A percentile compares a stretch with the other conserved stretches of the same genome.
These are phyloP conservation scores for Paramyrothecium sp. DNA, from an alignment of 2,329 filamentous ascomycete species.

Conservation along the genomic window DNA sequence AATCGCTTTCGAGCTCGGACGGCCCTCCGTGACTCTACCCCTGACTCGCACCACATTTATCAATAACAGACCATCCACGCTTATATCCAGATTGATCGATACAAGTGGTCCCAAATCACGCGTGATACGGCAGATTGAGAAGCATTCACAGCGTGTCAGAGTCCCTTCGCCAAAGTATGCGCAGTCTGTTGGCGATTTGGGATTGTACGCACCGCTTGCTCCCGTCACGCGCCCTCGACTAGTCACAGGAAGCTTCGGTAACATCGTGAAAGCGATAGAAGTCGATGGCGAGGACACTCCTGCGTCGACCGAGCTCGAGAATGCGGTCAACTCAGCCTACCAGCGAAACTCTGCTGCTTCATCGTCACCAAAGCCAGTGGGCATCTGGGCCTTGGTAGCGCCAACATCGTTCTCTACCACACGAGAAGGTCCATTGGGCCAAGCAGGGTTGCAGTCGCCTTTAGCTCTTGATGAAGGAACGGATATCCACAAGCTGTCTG, in stretches of 20 bases:
- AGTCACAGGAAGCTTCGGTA: slow-evolving; percentile 69
- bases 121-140: slow-evolving; percentile 28
- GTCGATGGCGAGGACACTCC: slow-evolving; percentile 47
- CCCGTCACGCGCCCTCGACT: slow-evolving; percentile 62
- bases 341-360: slow-evolving; percentile 27
- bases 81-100: slow-evolving; percentile 39
- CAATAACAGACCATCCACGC: slow-evolving; percentile 61
- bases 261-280: slow-evolving; percentile 69
- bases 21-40: slow-evolving; percentile 52
- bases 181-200: slow-evolving; percentile 17
- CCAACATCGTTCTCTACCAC: slow-evolving; percentile 32
- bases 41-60: slow-evolving; percentile 78
- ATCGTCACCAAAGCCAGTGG: slow-evolving; percentile 37
- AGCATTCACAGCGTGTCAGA: slow-evolving; percentile 35
- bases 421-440: background rate
- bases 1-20: slow-evolving; percentile 39
- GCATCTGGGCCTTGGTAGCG: slow-evolving; percentile 72
- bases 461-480: background rate
- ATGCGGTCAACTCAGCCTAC: slow-evolving; percentile 59
- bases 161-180: slow-evolving; percentile 18
- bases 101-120: slow-evolving; percentile 14
- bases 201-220: slow-evolving; percentile 48
- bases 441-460: background rate
- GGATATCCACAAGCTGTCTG: slow-evolving; percentile 9
- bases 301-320: slow-evolving; percentile 72